A percentile compares a stretch with the other conserved stretches of the same genome.
phyloP scores from a whole-genome alignment of 1,284 basidiomycete genomes.

The Boletus smithii region DNA sequence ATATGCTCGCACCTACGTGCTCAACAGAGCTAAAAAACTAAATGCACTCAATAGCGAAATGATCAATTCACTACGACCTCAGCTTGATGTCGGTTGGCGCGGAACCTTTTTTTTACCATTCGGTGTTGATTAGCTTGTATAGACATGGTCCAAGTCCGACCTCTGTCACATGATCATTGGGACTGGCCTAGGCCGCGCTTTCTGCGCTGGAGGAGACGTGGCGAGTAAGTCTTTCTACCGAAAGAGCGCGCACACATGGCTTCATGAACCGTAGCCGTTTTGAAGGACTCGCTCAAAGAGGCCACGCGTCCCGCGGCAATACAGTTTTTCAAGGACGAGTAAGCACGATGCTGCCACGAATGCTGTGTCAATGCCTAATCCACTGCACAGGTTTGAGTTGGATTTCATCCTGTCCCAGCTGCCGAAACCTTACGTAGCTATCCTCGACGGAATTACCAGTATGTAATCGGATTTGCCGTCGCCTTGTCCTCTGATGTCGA shows the following conservation, averaged over 20 bases:
- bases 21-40: slow-evolving; percentile 82
- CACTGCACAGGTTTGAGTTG: slow-evolving; percentile 71
- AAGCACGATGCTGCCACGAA: slow-evolving; percentile 32
- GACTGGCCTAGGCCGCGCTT: slow-evolving; percentile 75
- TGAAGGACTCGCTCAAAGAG: slow-evolving; percentile 46
- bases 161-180: slow-evolving; percentile 78
- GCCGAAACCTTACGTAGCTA: slow-evolving; percentile 82
- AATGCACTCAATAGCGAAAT: slow-evolving; percentile 88
- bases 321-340: slow-evolving; percentile 91
- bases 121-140: slow-evolving; percentile 17
- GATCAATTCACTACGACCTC: slow-evolving; percentile 70
- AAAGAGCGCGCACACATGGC: slow-evolving; percentile 6
- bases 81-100: slow-evolving; percentile 61
- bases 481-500: slow-evolving; percentile 18
- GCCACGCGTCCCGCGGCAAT: slow-evolving; percentile 61
- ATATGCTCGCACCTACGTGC: slow-evolving; percentile 62
- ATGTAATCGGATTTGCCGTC: slow-evolving; percentile 35
- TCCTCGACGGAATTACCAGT: slow-evolving; percentile 93
- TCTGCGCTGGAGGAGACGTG: slow-evolving; percentile 96
- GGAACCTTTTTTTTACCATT: slow-evolving; percentile 3
- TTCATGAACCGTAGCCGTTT: slow-evolving; percentile 47
- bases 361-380: slow-evolving; percentile 7
- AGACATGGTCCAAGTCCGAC: slow-evolving; percentile 81
- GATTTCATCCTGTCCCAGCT: slow-evolving; percentile 83
- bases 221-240: slow-evolving; percentile 53